phyloP scores from a whole-genome alignment of 805 yeast species.

The Wickerhamomyces queroliae region DNA sequence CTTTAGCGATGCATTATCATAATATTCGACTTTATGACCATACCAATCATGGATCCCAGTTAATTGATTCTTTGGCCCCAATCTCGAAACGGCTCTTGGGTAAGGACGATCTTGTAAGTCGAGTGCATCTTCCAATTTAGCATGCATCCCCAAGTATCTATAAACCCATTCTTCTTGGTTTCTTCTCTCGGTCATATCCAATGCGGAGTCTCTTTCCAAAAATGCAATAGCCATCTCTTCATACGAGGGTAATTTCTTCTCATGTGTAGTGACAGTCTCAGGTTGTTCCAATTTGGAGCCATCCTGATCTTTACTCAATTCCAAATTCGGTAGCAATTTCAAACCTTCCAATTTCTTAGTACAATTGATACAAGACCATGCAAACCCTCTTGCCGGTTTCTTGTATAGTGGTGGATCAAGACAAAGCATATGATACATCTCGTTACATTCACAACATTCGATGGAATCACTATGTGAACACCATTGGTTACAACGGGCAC shows the following conservation, averaged over 20 bases:
- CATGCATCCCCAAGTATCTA: conserved; percentile 72
- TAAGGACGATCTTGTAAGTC: conserved; percentile 75
- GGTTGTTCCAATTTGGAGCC: background rate
- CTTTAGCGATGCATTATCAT: conserved; percentile 31
- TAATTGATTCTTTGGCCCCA: conserved; percentile 72
- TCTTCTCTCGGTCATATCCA: conserved; percentile 41
- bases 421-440: conserved; percentile 73
- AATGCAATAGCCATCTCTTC: conserved; percentile 54
- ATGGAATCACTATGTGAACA: conserved; percentile 69
- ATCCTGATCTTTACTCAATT: conserved; percentile 4
- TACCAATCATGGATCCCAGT: conserved; percentile 60
- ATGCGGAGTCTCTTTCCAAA: conserved; percentile 36
- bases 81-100: conserved; percentile 72
- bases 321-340: conserved; percentile 14
- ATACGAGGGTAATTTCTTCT: conserved; percentile 37
- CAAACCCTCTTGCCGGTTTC: conserved; percentile 82
- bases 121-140: conserved; percentile 68
- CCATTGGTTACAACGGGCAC: conserved; percentile 83
- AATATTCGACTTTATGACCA: conserved; percentile 61
- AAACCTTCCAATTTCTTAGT: conserved; percentile 35
- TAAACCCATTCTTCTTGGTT: conserved; percentile 74
- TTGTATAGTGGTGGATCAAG: conserved; percentile 76
- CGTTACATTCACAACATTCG: conserved; percentile 71
- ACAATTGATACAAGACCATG: conserved; percentile 86
- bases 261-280: background rate